A percentile compares a stretch with the other conserved stretches of the same genome.
Evolutionary conservation across 768 basidiomycete species (phyloP).

Genomic region (Suillus fuscotomentosus): DNA sequence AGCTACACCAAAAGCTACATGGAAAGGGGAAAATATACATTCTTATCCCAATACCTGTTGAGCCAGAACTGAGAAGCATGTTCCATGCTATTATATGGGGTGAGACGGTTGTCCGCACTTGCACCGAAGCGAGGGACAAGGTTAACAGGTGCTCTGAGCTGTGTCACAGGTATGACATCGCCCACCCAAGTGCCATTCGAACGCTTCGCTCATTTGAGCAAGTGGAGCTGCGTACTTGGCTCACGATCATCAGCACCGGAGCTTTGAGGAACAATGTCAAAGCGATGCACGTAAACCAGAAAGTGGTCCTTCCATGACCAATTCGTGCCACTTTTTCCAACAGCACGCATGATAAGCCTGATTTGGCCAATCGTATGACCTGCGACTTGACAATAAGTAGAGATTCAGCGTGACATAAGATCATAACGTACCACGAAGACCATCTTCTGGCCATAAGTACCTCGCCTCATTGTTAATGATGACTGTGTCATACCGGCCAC

Average conservation of each 20-base stretch:
- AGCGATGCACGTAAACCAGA: conserved; percentile 26
- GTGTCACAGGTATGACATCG: too few species aligned
- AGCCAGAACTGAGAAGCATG: too few species aligned
- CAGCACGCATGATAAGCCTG: background rate
- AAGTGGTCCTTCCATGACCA: conserved; percentile 10
- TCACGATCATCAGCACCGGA: conserved; percentile 13
- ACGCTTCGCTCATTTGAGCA: too few species aligned
- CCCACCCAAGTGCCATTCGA: too few species aligned
- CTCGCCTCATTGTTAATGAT: too few species aligned
- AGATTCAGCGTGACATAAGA: background rate
- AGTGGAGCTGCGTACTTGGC: conserved; percentile 5
- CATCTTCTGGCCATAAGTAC: background rate
- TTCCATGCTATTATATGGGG: too few species aligned
- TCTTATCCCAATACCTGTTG: too few species aligned
- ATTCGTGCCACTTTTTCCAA: background rate
- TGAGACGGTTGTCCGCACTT: too few species aligned
- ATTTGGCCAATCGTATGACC: conserved; percentile 7
- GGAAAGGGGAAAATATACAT: background rate
- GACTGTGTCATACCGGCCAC: too few species aligned
- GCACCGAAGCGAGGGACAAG: too few species aligned
- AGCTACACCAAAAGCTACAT: background rate
- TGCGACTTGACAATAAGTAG: background rate
- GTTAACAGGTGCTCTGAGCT: too few species aligned
- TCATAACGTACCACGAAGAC: background rate
- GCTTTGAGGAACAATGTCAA: conserved; percentile 13